These are phyloP conservation scores for Lecanicillium sp. DNA, from an alignment of 2,329 filamentous ascomycete genomes.

Conservation along the genomic window DNA sequence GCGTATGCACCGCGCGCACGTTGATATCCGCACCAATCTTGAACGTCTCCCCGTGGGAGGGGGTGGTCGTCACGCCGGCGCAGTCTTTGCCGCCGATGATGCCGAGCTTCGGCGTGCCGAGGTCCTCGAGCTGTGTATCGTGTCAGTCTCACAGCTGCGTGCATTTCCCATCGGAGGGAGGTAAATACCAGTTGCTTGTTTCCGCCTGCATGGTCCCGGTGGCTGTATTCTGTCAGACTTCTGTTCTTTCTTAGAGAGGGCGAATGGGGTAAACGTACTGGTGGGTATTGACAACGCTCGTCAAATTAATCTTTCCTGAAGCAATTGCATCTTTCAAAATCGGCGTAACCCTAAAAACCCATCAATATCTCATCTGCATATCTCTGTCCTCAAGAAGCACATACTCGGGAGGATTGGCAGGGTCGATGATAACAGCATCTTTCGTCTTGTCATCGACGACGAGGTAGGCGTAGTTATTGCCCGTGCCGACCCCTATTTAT, in stretches of 20 bases:
- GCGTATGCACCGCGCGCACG: constrained; percentile 86
- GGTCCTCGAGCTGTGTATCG: constrained; percentile 30
- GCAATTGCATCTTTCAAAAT: constrained; percentile 68
- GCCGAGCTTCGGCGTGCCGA: constrained; percentile 56
- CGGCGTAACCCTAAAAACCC: constrained; percentile 45
- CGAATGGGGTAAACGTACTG: constrained; percentile 57
- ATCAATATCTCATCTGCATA: not conserved
- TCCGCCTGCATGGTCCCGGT: constrained; percentile 90
- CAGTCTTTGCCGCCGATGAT: constrained; percentile 89
- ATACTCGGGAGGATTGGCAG: constrained; percentile 72
- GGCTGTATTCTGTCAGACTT: constrained; percentile 45
- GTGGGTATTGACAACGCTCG: constrained; percentile 90
- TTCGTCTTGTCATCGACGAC: constrained; percentile 72
- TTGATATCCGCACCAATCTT: constrained; percentile 76
- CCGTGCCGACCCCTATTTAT: constrained; percentile 61
- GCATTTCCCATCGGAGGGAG: not conserved
- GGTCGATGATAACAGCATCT: constrained; percentile 74
- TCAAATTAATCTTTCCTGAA: constrained; percentile 70
- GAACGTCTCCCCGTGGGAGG: constrained; percentile 69
- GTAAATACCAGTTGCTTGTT: constrained; percentile 69
- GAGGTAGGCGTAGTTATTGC: constrained; percentile 82
- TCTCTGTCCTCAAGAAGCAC: constrained; percentile 25
- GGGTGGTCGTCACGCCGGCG: constrained; percentile 70
- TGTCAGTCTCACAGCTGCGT: constrained; percentile 8
- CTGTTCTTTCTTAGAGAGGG: not conserved